These are phyloP conservation scores for Apiotrichum mycotoxinovorans DNA, from an alignment of 1,284 basidiomycete species.

Conservation along the genomic window DNA sequence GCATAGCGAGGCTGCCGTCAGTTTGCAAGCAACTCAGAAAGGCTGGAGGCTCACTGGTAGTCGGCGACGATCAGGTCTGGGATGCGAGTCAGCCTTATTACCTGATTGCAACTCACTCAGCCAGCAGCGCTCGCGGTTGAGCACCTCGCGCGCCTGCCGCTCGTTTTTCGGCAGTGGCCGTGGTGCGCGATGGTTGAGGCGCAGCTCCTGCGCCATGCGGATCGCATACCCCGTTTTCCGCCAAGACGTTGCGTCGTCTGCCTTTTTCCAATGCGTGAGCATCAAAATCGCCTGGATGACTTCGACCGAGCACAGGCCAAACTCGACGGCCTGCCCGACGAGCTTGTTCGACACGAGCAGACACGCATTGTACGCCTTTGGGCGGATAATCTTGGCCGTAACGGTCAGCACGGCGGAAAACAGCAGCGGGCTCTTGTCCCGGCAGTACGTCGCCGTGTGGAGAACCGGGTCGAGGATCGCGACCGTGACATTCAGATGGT, in stretches of 20 bases:
- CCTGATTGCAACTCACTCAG: constrained; percentile 20
- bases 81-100: too few relatives aligned
- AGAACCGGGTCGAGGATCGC: constrained; percentile 46
- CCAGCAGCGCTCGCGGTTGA: constrained; percentile 33
- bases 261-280: constrained; percentile 50
- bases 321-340: constrained; percentile 47
- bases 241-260: constrained; percentile 44
- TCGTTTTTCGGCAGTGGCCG: constrained; percentile 36
- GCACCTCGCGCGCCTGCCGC: constrained; percentile 27
- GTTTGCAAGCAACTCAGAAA: not conserved
- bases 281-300: constrained; percentile 48
- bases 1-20: constrained; percentile 24
- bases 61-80: constrained; percentile 30
- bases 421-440: constrained; percentile 44
- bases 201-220: constrained; percentile 47
- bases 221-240: constrained; percentile 43
- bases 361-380: constrained; percentile 42
- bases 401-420: constrained; percentile 50
- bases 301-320: constrained; percentile 45
- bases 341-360: constrained; percentile 41
- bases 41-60: constrained; percentile 21
- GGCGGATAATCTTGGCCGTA: constrained; percentile 46
- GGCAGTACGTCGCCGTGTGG: constrained; percentile 44
- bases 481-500: constrained; percentile 33
- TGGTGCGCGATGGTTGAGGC: constrained; percentile 31